These are phyloP conservation scores for Fusarium luffae DNA, from an alignment of 2,329 filamentous ascomycete genomes.

Conservation along the genomic window DNA sequence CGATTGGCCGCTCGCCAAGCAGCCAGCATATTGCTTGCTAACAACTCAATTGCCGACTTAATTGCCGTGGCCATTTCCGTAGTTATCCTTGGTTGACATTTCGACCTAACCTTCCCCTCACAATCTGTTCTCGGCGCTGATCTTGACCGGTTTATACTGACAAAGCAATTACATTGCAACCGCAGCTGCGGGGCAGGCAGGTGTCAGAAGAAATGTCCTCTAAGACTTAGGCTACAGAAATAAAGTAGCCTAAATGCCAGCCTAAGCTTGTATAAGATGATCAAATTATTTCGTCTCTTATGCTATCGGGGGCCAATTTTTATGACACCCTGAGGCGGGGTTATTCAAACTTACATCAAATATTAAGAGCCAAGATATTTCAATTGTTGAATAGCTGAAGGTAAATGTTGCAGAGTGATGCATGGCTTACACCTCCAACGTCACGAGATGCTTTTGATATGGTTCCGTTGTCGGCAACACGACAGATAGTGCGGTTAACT, in stretches of 20 bases:
- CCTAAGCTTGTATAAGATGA: too few relatives aligned
- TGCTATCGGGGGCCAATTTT: too few relatives aligned
- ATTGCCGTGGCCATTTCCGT: background rate
- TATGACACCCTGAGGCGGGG: too few relatives aligned
- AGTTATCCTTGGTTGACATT: background rate
- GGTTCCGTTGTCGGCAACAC: background rate
- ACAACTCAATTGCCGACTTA: slow-evolving; percentile 1
- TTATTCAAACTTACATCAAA: background rate
- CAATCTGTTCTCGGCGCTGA: background rate
- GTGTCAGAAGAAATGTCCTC: too few relatives aligned
- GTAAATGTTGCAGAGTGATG: too few relatives aligned
- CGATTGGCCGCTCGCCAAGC: background rate
- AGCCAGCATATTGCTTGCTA: background rate
- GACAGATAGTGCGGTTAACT: background rate
- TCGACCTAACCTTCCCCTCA: background rate
- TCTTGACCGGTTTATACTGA: background rate
- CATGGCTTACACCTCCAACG: too few relatives aligned
- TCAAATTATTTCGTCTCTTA: too few relatives aligned
- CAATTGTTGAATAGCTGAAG: background rate
- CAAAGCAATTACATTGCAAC: slow-evolving; percentile 7
- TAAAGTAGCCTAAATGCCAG: too few relatives aligned
- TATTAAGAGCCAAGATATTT: background rate
- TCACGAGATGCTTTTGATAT: background rate
- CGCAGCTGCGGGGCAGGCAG: background rate
- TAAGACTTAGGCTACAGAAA: too few relatives aligned